Conservation (phyloP, 805 yeast species). For the Candida michaelii region DNA sequence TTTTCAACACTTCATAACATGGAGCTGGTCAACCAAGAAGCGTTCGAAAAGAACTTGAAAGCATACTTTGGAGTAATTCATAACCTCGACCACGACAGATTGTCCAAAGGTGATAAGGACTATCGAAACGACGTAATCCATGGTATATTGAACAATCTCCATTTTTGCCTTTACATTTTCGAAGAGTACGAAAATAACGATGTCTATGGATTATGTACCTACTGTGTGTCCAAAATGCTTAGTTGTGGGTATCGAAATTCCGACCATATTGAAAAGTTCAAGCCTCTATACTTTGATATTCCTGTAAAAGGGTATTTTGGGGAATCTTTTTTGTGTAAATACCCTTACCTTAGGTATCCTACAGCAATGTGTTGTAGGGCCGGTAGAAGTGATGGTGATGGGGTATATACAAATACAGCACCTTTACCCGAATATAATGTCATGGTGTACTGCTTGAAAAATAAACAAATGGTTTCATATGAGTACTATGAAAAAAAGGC, state of each 20-base stretch:
- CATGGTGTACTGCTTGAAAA: neutral
- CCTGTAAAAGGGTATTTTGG: neutral
- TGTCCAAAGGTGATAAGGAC: neutral
- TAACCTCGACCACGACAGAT: neutral
- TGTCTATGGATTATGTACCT: neutral
- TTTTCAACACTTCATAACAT: too few relatives aligned
- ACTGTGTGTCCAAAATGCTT: neutral
- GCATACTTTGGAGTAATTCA: constrained; percentile 3
- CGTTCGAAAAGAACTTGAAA: neutral
- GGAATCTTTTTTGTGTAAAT: too few relatives aligned
- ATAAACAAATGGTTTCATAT: neutral
- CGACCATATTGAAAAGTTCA: neutral
- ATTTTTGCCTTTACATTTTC: neutral
- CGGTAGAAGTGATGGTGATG: too few relatives aligned
- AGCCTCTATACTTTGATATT: neutral
- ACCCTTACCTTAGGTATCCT: neutral
- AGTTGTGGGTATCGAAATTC: neutral
- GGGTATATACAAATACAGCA: too few relatives aligned
- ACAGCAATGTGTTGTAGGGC: neutral
- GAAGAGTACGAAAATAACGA: neutral
- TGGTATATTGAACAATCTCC: neutral
- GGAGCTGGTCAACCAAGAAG: too few relatives aligned
- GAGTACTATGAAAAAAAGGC: neutral
- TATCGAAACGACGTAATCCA: constrained; percentile 1
- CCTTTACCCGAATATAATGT: neutral